Evolutionary conservation across 805 yeast genomes (phyloP).

Genomic region (Candida maris): DNA sequence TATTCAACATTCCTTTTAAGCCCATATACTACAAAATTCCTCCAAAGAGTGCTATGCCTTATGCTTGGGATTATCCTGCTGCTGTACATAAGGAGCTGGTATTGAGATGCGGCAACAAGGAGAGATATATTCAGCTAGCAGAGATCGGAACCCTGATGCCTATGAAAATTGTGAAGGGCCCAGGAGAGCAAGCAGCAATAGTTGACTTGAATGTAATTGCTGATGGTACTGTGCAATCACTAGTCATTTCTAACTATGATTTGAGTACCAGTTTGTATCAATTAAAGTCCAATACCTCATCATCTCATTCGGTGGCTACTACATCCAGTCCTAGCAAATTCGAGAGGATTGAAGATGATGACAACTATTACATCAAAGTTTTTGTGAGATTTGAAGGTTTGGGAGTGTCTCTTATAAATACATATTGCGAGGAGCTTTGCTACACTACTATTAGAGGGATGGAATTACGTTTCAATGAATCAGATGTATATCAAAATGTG

Average conservation of each 20-base stretch:
- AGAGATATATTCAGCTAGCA: constrained; percentile 77
- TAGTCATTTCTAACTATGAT: constrained; percentile 80
- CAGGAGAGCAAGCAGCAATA: constrained; percentile 39
- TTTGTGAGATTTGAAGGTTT: constrained; percentile 74
- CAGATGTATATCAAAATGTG: constrained; percentile 77
- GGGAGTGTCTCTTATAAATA: constrained; percentile 80
- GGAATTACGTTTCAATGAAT: constrained; percentile 75
- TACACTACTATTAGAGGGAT: constrained; percentile 80
- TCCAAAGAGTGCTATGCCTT: constrained; percentile 92
- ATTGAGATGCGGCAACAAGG: constrained; percentile 66
- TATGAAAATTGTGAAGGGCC: constrained; percentile 61
- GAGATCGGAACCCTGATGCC: constrained; percentile 92
- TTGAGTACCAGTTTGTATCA: constrained; percentile 75
- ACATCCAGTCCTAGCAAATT: constrained; percentile 41
- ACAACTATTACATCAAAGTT: constrained; percentile 49
- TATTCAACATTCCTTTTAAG: constrained; percentile 54
- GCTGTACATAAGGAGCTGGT: constrained; percentile 80
- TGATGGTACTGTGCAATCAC: constrained; percentile 91
- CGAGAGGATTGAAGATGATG: constrained; percentile 53
- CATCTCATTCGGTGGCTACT: constrained; percentile 23
- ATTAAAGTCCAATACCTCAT: constrained; percentile 34
- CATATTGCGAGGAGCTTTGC: constrained; percentile 69
- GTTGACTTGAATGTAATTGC: constrained; percentile 92
- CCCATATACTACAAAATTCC: constrained; percentile 84
- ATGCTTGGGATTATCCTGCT: constrained; percentile 96